A percentile compares a stretch with the other conserved stretches of the same genome.
Conservation (phyloP, 1,139 yeast genomes). For the Debaryomyces robertsiae region DNA sequence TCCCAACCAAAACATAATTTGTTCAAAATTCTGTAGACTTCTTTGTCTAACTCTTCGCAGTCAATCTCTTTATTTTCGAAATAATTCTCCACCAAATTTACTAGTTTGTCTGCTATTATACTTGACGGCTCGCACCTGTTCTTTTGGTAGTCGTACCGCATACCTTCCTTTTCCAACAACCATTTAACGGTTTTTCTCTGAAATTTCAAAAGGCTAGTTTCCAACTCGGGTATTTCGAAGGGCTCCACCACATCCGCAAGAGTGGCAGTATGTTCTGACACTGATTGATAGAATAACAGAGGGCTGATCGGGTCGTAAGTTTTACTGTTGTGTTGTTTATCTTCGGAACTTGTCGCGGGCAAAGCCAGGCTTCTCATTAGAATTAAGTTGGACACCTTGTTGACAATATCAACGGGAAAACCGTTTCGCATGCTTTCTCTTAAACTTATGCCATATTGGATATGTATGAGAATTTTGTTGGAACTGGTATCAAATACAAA, state of each 20-base stretch:
- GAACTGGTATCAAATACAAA: slow-evolving; percentile 14
- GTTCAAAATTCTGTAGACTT: slow-evolving; percentile 31
- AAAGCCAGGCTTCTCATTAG: slow-evolving; percentile 9
- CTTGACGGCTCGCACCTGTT: slow-evolving; percentile 23
- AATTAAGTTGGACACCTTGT: slow-evolving; percentile 16
- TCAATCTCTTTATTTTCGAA: slow-evolving; percentile 9
- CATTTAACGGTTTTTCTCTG: slow-evolving; percentile 68
- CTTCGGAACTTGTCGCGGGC: slow-evolving; percentile 8
- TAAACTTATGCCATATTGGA: slow-evolving; percentile 16
- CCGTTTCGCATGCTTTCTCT: slow-evolving; percentile 19
- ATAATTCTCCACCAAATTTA: slow-evolving; percentile 2
- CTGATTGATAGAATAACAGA: slow-evolving; percentile 36
- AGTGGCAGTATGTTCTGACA: slow-evolving; percentile 34
- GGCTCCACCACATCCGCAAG: slow-evolving; percentile 23
- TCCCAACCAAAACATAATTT: slow-evolving; percentile 57
- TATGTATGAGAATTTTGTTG: slow-evolving; percentile 11
- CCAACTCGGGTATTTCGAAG: slow-evolving; percentile 50
- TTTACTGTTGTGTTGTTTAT: slow-evolving; percentile 5
- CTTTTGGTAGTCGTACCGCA: slow-evolving; percentile 34
- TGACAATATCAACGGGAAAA: slow-evolving; percentile 14
- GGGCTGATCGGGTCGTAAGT: slow-evolving; percentile 21
- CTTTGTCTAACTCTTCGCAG: slow-evolving; percentile 14
- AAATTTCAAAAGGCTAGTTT: slow-evolving; percentile 53
- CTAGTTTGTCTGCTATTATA: slow-evolving; percentile 20
- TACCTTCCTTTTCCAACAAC: slow-evolving; percentile 64